Evolutionary conservation across 176 grass and related monocot genomes (phyloP), one percentile per base, ranked within the genome.

Genomic region (Miscanthus lutarioriparius): DNA sequence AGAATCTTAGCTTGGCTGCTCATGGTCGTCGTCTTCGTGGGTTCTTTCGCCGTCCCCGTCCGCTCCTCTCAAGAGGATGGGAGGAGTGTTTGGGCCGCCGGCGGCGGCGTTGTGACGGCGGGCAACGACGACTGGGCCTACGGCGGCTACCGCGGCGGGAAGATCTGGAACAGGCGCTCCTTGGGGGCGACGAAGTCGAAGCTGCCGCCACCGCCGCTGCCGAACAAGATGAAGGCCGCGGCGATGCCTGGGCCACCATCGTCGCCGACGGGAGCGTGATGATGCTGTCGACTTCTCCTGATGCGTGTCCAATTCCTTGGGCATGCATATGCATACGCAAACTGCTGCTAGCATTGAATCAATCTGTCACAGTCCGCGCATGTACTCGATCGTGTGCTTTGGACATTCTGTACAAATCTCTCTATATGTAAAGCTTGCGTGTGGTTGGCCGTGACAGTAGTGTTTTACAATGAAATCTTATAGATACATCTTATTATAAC

Each of bases 141-240:
- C 20, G 1, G 9, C n/a, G 11, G 0, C 25, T 16, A 40, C 58
- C 10, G 76, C 41, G 26, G 41, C 4, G 12, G 64, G 63, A 80
- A 16, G 41, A 66, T 67, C 44, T 80, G 78, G 78, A 80, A 35
- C 78, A 80, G 78, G 28, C 64, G 78, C 43, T 48, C 63, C 41
- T 23, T 80, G 43, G 63, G 77, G 25, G 10, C 39, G 25, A n/a
- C 17, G 40, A 80, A 11, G 61, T 0, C 4, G 25, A 47, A 4
- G n/a, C 15, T 0, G 41, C 63, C 19, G 41, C 6, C 28, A 5
- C 0, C 78, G 19, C 78, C 78, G 63, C 5, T 5, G 63, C 4
- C 63, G 19, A 80, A 80, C 78, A 80, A 44, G 76, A 65, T 9
- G 74, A 77, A 33, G 33, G 19, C 74, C 32, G 51, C 74, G 20